A percentile compares a stretch with the other conserved stretches of the same genome.
Conservation (phyloP, 1,284 basidiomycete genomes). For the Ustilago shanxiensis region DNA sequence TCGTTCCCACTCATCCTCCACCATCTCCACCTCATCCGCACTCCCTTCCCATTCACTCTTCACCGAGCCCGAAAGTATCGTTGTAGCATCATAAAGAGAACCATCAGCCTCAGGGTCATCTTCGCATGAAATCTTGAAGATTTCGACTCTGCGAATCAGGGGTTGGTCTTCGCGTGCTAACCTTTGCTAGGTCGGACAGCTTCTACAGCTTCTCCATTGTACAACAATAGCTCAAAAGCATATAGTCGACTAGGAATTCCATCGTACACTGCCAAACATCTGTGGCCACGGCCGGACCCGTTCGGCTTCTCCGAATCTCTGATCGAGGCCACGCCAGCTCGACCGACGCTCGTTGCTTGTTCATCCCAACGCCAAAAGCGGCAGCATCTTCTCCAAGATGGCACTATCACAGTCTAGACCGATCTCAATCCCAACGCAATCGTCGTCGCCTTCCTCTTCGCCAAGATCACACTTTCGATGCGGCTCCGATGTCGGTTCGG, state of each 20-base stretch:
- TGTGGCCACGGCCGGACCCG: too few relatives aligned
- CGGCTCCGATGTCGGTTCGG: constrained; percentile 31
- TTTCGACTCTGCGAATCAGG: too few relatives aligned
- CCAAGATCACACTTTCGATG: constrained; percentile 31
- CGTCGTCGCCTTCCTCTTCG: constrained; percentile 14
- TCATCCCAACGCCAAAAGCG: not conserved
- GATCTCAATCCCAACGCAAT: constrained; percentile 30
- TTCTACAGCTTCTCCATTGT: too few relatives aligned
- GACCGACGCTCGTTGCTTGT: not conserved
- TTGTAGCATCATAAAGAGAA: too few relatives aligned
- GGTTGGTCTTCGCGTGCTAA: too few relatives aligned
- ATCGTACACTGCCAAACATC: too few relatives aligned
- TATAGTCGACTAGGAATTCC: too few relatives aligned
- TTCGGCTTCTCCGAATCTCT: not conserved
- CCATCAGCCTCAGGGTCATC: too few relatives aligned
- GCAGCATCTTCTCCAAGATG: constrained; percentile 3
- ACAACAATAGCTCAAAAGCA: too few relatives aligned
- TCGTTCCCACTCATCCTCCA: not conserved
- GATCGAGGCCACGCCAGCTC: not conserved
- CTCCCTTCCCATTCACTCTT: not conserved
- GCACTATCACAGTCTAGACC: constrained; percentile 32
- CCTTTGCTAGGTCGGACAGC: too few relatives aligned
- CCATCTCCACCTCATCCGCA: not conserved
- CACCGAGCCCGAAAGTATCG: not conserved
- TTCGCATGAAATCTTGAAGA: too few relatives aligned